Evolutionary conservation across 2,329 filamentous ascomycete species (phyloP).

Genomic region (Leptographium wingfieldii): DNA sequence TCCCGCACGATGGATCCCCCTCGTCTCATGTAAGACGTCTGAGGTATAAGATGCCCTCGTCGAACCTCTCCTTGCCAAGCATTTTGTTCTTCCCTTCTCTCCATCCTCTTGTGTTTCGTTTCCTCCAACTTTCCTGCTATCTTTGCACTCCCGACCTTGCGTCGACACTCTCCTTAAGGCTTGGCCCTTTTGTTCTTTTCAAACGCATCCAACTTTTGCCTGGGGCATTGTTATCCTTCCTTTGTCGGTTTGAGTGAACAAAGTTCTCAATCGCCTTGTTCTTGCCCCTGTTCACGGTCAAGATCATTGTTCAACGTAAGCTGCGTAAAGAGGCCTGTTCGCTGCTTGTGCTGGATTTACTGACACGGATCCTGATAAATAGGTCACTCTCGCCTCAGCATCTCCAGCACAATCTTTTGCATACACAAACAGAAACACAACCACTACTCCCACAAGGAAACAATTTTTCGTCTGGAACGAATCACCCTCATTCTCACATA

Average conservation of each 20-base stretch:
- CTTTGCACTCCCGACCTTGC: conserved; percentile 5
- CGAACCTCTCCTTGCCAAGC: conserved; percentile 1
- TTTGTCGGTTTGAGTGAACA: too few relatives aligned
- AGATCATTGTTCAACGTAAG: neutral
- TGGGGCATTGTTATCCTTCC: conserved; percentile 26
- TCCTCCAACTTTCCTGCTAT: neutral
- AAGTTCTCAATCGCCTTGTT: neutral
- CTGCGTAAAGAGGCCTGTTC: neutral
- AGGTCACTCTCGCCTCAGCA: neutral
- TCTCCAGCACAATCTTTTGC: neutral
- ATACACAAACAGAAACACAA: neutral
- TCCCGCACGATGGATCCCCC: neutral
- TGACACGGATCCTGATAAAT: neutral
- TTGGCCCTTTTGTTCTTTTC: conserved; percentile 18
- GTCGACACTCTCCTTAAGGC: conserved; percentile 18
- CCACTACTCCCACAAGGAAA: conserved; percentile 1
- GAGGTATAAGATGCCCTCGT: conserved; percentile 1
- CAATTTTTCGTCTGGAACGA: conserved; percentile 28
- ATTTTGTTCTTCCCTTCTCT: neutral
- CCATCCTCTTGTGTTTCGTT: neutral
- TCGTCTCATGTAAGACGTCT: neutral
- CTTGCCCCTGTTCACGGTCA: neutral
- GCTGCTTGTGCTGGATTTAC: neutral
- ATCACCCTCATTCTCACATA: conserved; percentile 1
- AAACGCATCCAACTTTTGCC: conserved; percentile 18